Base-by-base conservation (phyloP, 2,329 filamentous ascomycete species). In the Fusarium albosuccineum region DNA sequence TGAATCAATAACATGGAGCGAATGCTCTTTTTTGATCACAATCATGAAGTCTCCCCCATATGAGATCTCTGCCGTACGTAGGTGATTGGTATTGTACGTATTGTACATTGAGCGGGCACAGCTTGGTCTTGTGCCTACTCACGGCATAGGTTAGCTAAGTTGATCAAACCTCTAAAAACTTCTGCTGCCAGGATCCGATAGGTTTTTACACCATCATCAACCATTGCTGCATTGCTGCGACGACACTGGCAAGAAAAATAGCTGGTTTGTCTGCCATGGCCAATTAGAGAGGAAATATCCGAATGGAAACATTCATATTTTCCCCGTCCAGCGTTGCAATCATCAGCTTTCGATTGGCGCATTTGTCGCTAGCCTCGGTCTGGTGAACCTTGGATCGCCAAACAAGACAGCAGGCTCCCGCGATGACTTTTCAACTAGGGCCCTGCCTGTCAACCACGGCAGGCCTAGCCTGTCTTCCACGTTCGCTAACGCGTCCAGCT, bases 341-440 rank as follows among this genome's bases (percentile, higher is more conserved):
- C 9, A 33, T 5, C 14, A 4, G 16, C 17, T 9, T n/a, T 17
- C 14, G 9, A 45, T 53, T 29, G 39, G 34, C 37, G 42, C 11
- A 34, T 6, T 55, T 42, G 9, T 13, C 6, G 13, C 17, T 39
- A 17, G 5, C 34, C 26, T 39, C 10, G 36, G 2, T 22, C 29
- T 26, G 10, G 30, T 22, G 22, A 22, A 22, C 40, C 14, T n/a
- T 37, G 22, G 26, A 8, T 34, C 33, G 4, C 6, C 30, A 14
- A 14, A 16, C 26, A 5, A n/a, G 17, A 30, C 10, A 46, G 7
- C 8, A 37, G 11, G 9, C 17, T 13, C 4, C 40, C 13, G 36
- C 30, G 17, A 70, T 70, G 67, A 64, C 33, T 8, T 41, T 9
- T 29, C 58, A 27, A 14, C 40, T 49, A 8, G 30, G 13, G 13